phyloP scores from a whole-genome alignment of 2,329 filamentous ascomycete genomes.

The Ophiostoma ips region DNA sequence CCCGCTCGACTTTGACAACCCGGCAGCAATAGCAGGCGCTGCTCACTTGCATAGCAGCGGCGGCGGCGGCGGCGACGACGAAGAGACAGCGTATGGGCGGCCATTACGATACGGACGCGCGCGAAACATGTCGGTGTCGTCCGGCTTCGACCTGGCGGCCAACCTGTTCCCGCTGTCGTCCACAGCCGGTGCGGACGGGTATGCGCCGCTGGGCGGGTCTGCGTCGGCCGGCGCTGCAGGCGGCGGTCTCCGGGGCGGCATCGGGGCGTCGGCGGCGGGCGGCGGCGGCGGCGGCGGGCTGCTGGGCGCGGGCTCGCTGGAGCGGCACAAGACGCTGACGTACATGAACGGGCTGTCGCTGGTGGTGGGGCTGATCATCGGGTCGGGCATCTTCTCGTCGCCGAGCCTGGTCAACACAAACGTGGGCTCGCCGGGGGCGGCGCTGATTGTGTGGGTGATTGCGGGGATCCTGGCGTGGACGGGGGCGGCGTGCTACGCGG shows the following conservation, averaged over 20 bases:
- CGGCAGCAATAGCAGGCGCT: too few species aligned
- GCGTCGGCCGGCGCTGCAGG: slow-evolving; percentile 34
- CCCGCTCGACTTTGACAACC: slow-evolving; percentile 52
- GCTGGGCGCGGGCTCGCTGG: slow-evolving; percentile 63
- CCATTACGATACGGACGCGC: slow-evolving; percentile 33
- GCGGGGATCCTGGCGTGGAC: slow-evolving; percentile 51
- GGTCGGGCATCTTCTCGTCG: slow-evolving; percentile 53
- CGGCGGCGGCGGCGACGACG: slow-evolving; percentile 16
- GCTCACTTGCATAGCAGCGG: too few species aligned
- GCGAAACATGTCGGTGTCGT: slow-evolving; percentile 79
- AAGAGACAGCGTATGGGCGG: slow-evolving; percentile 20
- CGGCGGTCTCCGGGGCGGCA: slow-evolving; percentile 49
- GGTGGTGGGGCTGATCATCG: slow-evolving; percentile 86
- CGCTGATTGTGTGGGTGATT: slow-evolving; percentile 45
- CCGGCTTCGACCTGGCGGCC: slow-evolving; percentile 88
- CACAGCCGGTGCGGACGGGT: slow-evolving; percentile 51
- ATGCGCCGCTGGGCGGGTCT: slow-evolving; percentile 66
- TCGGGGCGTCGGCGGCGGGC: slow-evolving; percentile 31
- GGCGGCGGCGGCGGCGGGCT: slow-evolving; percentile 40
- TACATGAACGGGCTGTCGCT: slow-evolving; percentile 87
- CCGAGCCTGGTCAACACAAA: slow-evolving; percentile 49
- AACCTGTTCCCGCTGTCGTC: slow-evolving; percentile 87
- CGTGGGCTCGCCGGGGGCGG: slow-evolving; percentile 45
- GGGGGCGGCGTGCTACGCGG: slow-evolving; percentile 54
- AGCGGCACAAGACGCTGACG: slow-evolving; percentile 91